Evolutionary conservation across 2,329 filamentous ascomycete genomes (phyloP).

Genomic region (Fragosphaeria purpurea): DNA sequence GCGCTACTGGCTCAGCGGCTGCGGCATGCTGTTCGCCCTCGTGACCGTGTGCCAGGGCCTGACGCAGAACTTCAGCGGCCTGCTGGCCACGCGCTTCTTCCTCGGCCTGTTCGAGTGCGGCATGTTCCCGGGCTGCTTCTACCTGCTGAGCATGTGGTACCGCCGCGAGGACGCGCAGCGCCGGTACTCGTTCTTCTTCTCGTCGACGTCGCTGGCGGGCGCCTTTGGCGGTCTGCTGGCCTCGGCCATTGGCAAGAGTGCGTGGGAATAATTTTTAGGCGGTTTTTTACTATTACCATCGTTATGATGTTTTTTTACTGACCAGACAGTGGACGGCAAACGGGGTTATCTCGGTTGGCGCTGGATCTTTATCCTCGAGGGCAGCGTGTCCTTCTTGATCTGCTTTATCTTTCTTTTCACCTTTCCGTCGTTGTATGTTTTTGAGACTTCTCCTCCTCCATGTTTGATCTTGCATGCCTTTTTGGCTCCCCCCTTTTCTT

Average conservation of each 20-base stretch:
- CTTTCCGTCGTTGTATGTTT: conserved; percentile 54
- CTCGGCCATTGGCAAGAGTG: conserved; percentile 71
- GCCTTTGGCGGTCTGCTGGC: conserved; percentile 83
- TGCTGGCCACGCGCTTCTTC: conserved; percentile 28
- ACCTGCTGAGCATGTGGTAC: conserved; percentile 84
- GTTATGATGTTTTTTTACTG: too few species aligned
- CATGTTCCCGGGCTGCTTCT: conserved; percentile 67
- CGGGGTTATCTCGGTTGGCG: conserved; percentile 63
- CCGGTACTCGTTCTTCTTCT: conserved; percentile 90
- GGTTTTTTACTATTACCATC: conserved; percentile 8
- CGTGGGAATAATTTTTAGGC: too few species aligned
- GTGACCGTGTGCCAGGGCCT: conserved; percentile 22
- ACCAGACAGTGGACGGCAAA: conserved; percentile 49
- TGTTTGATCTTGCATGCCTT: background rate
- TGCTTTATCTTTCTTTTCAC: conserved; percentile 56
- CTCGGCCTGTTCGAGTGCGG: conserved; percentile 41
- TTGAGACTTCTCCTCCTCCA: background rate
- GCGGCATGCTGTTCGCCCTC: conserved; percentile 59
- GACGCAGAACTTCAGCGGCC: conserved; percentile 21
- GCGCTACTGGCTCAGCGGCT: conserved; percentile 66
- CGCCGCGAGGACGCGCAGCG: conserved; percentile 78
- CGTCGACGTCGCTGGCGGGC: conserved; percentile 65
- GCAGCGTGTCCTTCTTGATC: conserved; percentile 50
- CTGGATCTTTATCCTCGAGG: conserved; percentile 78
- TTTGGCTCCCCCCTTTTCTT: conserved; percentile 12